Evolutionary conservation across 2,329 filamentous ascomycete species (phyloP).

Genomic region (Colletotrichum plurivorum): DNA sequence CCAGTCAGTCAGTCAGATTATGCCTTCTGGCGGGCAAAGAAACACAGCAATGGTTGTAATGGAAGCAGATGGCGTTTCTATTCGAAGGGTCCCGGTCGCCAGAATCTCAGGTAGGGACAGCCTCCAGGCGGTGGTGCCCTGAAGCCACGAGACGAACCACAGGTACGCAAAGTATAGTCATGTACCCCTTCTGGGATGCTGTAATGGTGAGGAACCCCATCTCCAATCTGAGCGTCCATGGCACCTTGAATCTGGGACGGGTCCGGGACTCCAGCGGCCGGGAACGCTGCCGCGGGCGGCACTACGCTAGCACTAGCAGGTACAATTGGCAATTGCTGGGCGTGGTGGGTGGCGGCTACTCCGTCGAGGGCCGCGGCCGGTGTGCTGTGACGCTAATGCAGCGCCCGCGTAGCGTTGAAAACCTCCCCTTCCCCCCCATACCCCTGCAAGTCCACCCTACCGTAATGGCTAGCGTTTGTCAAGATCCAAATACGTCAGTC

Average conservation of each 20-base stretch:
- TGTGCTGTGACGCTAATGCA: conserved; percentile 30
- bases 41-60: not conserved
- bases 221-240: not conserved
- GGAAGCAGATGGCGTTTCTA: conserved; percentile 4
- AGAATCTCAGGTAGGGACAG: not conserved
- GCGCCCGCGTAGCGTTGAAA: conserved; percentile 19
- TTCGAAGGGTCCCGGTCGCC: conserved; percentile 6
- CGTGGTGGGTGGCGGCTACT: conserved; percentile 28
- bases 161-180: not conserved
- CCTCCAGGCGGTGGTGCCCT: not conserved
- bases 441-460: conserved; percentile 24
- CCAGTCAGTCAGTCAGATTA: not conserved
- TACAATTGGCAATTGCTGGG: not conserved
- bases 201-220: not conserved
- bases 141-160: too few relatives aligned
- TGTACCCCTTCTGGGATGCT: too few relatives aligned
- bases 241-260: conserved; percentile 16
- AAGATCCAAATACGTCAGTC: conserved; percentile 19
- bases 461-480: conserved; percentile 30
- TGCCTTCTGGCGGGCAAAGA: not conserved
- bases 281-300: conserved; percentile 20
- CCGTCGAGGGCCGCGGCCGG: conserved; percentile 21
- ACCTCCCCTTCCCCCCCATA: not conserved
- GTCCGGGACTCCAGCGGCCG: conserved; percentile 1
- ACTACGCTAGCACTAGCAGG: conserved; percentile 13